phyloP scores from a whole-genome alignment of 2,329 filamentous ascomycete species.

The Paraconiothyrium sp. region DNA sequence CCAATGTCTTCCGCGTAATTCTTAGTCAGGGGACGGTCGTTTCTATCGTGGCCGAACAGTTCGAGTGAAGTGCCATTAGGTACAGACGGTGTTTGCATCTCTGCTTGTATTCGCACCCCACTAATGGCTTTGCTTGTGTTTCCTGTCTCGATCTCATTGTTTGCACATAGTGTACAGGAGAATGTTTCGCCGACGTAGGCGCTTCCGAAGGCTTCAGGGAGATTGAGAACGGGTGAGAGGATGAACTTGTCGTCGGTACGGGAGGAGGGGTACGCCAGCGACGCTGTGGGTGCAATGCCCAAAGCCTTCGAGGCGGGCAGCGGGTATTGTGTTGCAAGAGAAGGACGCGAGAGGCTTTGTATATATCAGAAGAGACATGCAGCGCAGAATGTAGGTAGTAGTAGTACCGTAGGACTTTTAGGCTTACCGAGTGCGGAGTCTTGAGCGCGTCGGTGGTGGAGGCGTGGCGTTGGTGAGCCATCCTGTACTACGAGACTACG shows the following conservation, averaged over 20 bases:
- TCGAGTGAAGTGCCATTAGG: constrained; percentile 69
- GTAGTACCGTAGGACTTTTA: constrained; percentile 82
- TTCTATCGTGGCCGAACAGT: constrained; percentile 49
- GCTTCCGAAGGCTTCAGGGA: constrained; percentile 90
- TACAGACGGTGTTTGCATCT: constrained; percentile 92
- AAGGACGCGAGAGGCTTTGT: constrained; percentile 83
- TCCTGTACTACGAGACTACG: constrained; percentile 19
- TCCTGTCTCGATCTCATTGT: constrained; percentile 73
- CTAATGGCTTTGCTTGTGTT: constrained; percentile 65
- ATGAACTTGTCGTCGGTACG: constrained; percentile 63
- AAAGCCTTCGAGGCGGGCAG: constrained; percentile 64
- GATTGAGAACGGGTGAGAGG: constrained; percentile 73
- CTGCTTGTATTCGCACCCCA: constrained; percentile 83
- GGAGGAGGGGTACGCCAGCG: constrained; percentile 72
- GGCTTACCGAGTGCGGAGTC: constrained; percentile 78
- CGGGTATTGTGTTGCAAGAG: constrained; percentile 76
- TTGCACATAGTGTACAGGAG: constrained; percentile 93
- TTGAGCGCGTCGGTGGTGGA: constrained; percentile 51
- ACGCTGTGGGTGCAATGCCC: constrained; percentile 66
- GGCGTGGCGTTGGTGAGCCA: constrained; percentile 52
- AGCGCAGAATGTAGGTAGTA: neutral
- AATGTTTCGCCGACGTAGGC: constrained; percentile 97
- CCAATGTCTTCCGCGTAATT: constrained; percentile 52
- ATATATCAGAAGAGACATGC: neutral
- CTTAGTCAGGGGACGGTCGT: constrained; percentile 13